Conservation (phyloP, 768 basidiomycete genomes). For the Austroboletus eburneus region DNA sequence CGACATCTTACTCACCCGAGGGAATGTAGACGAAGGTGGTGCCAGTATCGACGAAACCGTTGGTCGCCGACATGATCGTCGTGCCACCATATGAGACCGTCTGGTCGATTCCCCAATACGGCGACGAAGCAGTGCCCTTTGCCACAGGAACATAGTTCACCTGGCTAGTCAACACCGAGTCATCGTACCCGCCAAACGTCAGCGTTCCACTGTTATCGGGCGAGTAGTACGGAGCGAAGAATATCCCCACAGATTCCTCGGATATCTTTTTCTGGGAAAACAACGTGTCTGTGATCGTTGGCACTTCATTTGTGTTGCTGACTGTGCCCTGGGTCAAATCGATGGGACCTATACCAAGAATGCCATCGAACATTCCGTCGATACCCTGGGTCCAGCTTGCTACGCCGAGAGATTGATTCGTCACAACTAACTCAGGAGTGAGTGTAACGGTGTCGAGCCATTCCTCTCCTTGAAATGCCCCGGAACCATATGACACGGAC, state of each 20-base stretch:
- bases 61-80: no score
- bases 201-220: conserved; percentile 21
- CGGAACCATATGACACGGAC: neutral
- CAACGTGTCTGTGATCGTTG: conserved; percentile 36
- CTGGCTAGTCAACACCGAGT: conserved; percentile 4
- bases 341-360: conserved; percentile 35
- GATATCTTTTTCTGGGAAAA: conserved; percentile 26
- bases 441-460: conserved; percentile 15
- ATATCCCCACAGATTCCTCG: conserved; percentile 30
- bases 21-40: conserved; percentile 22
- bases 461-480: conserved; percentile 8
- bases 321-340: conserved; percentile 29
- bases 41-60: no score
- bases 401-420: conserved; percentile 26
- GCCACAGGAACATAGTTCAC: conserved; percentile 25
- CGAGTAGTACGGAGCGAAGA: conserved; percentile 25
- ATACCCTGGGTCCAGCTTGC: conserved; percentile 27
- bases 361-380: conserved; percentile 32
- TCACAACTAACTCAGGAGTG: neutral
- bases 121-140: conserved; percentile 15
- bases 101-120: conserved; percentile 32
- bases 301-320: conserved; percentile 10
- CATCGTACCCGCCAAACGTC: conserved; percentile 28
- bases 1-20: conserved; percentile 12
- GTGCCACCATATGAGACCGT: conserved; percentile 25